These are phyloP conservation scores for Komagataella pastoris DNA, from an alignment of 805 yeast species.

Conservation along the genomic window DNA sequence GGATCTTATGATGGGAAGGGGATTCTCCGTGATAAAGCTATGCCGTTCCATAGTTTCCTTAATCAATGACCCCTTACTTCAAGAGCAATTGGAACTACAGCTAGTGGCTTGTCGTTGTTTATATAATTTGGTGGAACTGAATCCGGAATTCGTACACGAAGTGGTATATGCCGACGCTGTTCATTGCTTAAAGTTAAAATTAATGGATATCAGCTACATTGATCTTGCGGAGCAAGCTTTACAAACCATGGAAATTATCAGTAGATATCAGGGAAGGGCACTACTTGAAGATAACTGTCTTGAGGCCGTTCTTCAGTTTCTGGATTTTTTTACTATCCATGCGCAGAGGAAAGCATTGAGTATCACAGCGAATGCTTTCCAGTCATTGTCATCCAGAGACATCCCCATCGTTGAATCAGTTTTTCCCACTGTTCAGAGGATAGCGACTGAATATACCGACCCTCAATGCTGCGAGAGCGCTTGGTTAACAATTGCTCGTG, in stretches of 20 bases:
- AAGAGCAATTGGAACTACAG: constrained; percentile 66
- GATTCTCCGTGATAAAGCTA: constrained; percentile 46
- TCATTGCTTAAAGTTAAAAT: constrained; percentile 47
- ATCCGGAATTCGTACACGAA: constrained; percentile 46
- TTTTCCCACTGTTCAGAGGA: constrained; percentile 45
- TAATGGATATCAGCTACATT: constrained; percentile 67
- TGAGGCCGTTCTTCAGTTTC: constrained; percentile 49
- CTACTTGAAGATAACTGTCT: constrained; percentile 51
- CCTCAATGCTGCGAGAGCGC: constrained; percentile 45
- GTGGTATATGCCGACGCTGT: constrained; percentile 57
- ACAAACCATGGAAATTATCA: constrained; percentile 57
- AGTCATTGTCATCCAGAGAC: not conserved
- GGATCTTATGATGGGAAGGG: constrained; percentile 49
- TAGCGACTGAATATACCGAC: constrained; percentile 44
- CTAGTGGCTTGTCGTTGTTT: constrained; percentile 75
- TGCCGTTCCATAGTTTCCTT: constrained; percentile 42
- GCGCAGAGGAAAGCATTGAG: constrained; percentile 74
- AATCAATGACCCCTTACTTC: constrained; percentile 40
- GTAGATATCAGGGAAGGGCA: constrained; percentile 36
- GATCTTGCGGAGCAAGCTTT: constrained; percentile 89
- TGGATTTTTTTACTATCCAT: constrained; percentile 83
- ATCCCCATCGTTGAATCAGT: constrained; percentile 11
- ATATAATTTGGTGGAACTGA: constrained; percentile 67
- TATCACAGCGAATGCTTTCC: constrained; percentile 59
- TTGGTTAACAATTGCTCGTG: constrained; percentile 49